Percentiles rank a stretch among this genome's conserved stretches.
These are phyloP conservation scores for Solanum bulbocastanum DNA, from an alignment of 257 asterid genomes.

Conservation along the genomic window DNA sequence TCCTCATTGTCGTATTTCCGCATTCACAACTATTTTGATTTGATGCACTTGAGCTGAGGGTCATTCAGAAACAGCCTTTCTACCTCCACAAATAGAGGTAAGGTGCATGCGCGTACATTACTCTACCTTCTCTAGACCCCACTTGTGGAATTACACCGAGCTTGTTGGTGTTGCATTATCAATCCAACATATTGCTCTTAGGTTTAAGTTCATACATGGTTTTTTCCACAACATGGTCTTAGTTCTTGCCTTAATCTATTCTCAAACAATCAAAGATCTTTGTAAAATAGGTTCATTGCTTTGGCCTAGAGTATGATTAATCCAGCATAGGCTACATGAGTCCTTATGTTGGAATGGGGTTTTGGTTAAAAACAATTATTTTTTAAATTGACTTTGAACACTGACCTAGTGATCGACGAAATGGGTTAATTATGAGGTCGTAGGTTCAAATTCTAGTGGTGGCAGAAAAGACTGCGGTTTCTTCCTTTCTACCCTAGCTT, in stretches of 20 bases:
- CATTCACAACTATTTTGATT: neutral
- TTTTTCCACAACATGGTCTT: neutral
- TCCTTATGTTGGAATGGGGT: neutral
- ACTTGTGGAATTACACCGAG: neutral
- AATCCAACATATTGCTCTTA: neutral
- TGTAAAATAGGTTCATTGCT: neutral
- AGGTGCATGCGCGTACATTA: neutral
- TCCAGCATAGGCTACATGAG: neutral
- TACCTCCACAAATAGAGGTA: neutral
- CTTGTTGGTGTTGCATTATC: neutral
- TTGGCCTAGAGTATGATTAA: neutral
- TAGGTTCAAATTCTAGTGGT: neutral
- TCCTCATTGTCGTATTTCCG: neutral
- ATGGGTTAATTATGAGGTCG: neutral
- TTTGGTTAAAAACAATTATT: neutral
- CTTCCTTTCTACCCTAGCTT: too few relatives aligned
- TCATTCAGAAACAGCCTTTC: rapidly evolving
- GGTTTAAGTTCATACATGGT: neutral
- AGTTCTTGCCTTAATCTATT: neutral
- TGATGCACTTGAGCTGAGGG: neutral
- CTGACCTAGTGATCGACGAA: neutral
- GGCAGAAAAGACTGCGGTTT: neutral
- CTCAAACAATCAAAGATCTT: neutral
- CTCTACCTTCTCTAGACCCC: neutral
- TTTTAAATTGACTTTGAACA: neutral